Percentiles rank a stretch among this genome's conserved stretches.
Conservation (phyloP, 1,284 basidiomycete species). For the Apiotrichum porosum region DNA sequence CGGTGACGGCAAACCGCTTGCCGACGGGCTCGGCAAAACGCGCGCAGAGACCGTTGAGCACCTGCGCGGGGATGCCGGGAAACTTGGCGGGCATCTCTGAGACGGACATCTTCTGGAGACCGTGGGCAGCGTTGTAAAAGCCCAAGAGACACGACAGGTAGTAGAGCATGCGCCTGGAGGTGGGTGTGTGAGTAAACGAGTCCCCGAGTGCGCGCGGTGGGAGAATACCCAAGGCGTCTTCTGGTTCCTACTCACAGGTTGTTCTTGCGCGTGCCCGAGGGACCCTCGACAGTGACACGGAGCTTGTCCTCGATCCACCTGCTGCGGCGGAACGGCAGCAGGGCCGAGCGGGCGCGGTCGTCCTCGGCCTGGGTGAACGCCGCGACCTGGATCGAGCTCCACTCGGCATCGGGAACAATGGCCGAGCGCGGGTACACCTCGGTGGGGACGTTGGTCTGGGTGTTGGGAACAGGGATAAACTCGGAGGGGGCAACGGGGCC, state of each 20-base stretch:
- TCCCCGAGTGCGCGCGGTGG: no score
- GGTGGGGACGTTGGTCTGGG: constrained; percentile 59
- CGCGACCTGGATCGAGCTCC: constrained; percentile 37
- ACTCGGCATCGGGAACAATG: constrained; percentile 69
- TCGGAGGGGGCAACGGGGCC: constrained; percentile 27
- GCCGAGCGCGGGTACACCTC: constrained; percentile 71
- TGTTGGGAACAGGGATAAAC: constrained; percentile 67
- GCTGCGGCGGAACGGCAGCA: constrained; percentile 62
- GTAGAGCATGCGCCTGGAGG: constrained; percentile 63
- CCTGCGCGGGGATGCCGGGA: constrained; percentile 57
- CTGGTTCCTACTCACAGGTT: constrained; percentile 58
- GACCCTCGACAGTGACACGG: constrained; percentile 20
- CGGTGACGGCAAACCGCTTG: constrained; percentile 62
- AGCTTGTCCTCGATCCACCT: constrained; percentile 57
- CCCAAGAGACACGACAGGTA: constrained; percentile 73
- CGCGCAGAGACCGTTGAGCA: constrained; percentile 69
- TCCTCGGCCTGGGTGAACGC: constrained; percentile 58
- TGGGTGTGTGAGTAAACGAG: not conserved
- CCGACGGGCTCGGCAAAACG: constrained; percentile 68
- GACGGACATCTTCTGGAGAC: constrained; percentile 17
- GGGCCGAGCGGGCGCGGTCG: constrained; percentile 53
- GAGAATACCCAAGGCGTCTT: no score
- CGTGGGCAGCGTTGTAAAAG: constrained; percentile 55
- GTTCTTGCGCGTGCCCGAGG: constrained; percentile 48
- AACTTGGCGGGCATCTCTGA: constrained; percentile 56